These are phyloP conservation scores for Carex cristatella DNA, from an alignment of 176 grass and related monocot genomes.

Conservation along the genomic window DNA sequence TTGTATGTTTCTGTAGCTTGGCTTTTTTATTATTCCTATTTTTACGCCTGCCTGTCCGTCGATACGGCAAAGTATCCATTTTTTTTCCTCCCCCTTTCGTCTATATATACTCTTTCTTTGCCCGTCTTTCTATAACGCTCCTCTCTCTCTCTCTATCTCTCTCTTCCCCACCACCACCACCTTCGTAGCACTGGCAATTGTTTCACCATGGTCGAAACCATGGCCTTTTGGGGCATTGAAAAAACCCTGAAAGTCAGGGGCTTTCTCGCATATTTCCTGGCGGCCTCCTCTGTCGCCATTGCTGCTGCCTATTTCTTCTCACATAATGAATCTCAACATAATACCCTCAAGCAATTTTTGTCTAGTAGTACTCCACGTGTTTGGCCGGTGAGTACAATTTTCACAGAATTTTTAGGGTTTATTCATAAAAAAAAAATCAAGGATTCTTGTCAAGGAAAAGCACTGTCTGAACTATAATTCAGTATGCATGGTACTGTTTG, in stretches of 20 bases:
- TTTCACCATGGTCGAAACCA: not conserved
- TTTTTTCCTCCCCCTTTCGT: not conserved
- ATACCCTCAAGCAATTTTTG: not conserved
- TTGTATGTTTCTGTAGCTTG: not conserved
- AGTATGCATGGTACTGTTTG: too few relatives aligned
- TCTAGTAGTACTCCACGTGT: slow-evolving; percentile 32
- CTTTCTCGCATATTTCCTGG: slow-evolving; percentile 54
- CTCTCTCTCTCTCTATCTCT: not conserved
- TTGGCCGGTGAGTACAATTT: slow-evolving; percentile 63
- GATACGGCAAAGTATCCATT: not conserved
- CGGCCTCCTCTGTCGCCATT: slow-evolving; percentile 33
- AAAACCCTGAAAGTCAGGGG: slow-evolving; percentile 22
- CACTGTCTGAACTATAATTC: not conserved
- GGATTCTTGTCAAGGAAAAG: not conserved
- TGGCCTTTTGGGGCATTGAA: not conserved
- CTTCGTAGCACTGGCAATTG: not conserved
- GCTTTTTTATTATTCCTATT: not conserved
- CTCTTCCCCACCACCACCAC: not conserved
- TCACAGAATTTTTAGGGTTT: not conserved
- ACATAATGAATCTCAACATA: not conserved
- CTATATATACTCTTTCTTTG: not conserved
- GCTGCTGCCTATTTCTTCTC: slow-evolving; percentile 49
- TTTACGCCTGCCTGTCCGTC: not conserved
- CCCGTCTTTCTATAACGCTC: not conserved
- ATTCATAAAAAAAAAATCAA: not conserved